These are phyloP conservation scores for Clathrospora elynae DNA, from an alignment of 2,329 filamentous ascomycete species.

Conservation along the genomic window DNA sequence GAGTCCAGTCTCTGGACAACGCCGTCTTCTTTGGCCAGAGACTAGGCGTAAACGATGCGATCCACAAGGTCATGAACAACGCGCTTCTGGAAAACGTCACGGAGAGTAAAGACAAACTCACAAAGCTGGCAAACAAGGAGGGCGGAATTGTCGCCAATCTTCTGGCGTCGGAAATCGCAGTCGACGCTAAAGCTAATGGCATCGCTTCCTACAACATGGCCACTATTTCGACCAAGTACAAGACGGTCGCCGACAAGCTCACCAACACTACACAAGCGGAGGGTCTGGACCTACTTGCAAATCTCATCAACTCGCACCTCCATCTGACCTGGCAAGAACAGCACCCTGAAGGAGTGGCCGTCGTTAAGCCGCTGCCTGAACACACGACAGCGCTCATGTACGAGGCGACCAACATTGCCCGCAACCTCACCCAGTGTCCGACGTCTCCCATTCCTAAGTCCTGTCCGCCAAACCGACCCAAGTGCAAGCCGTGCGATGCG, in stretches of 20 bases:
- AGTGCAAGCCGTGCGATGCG: slow-evolving; percentile 73
- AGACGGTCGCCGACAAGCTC: slow-evolving; percentile 67
- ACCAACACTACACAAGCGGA: slow-evolving; percentile 57
- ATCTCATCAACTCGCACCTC: slow-evolving; percentile 82
- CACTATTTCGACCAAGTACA: slow-evolving; percentile 67
- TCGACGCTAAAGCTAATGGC: slow-evolving; percentile 67
- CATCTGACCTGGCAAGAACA: slow-evolving; percentile 82
- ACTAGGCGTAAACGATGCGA: slow-evolving; percentile 50
- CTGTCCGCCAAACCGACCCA: slow-evolving; percentile 80
- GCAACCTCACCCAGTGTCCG: slow-evolving; percentile 76
- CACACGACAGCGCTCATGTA: slow-evolving; percentile 75
- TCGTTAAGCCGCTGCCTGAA: slow-evolving; percentile 78
- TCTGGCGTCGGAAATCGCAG: slow-evolving; percentile 58
- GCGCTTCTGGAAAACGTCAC: slow-evolving; percentile 61
- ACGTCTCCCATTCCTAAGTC: slow-evolving; percentile 72
- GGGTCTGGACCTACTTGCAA: slow-evolving; percentile 69
- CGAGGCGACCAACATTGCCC: slow-evolving; percentile 73
- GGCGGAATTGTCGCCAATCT: slow-evolving; percentile 67
- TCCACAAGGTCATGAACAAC: slow-evolving; percentile 50
- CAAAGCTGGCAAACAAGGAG: slow-evolving; percentile 56
- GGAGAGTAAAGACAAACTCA: slow-evolving; percentile 65
- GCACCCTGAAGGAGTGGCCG: slow-evolving; percentile 76
- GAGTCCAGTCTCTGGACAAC: slow-evolving; percentile 72
- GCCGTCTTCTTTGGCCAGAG: slow-evolving; percentile 76
- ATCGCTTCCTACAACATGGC: slow-evolving; percentile 78